Base-by-base conservation (phyloP, 257 asterid species). In the Gentiana straminea region DNA sequence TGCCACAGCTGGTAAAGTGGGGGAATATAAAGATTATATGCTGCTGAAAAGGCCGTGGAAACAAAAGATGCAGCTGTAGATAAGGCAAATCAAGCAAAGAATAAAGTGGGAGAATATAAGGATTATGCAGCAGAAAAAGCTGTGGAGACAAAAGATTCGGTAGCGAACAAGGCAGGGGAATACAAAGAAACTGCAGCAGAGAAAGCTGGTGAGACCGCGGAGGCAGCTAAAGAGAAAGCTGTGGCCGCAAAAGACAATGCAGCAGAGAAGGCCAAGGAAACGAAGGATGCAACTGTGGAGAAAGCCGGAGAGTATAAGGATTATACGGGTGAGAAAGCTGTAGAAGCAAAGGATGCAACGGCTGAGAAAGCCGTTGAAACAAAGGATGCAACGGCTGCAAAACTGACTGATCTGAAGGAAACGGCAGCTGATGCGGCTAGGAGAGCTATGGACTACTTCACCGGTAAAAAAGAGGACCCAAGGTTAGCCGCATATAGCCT, bases 401-500 rank as follows among this genome's bases (percentile, higher is more conserved):
- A 41, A 10, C 46, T 41, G 46, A 41, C 5, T 41, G 46, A 41
- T 7, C 46, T 41, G 8, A 12, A 59, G 59, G 32, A 81, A 4
- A 62, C 88, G 0, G 86, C 85, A 0, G 83, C 84, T 0, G 86
- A 45, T 0, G 91, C 89, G 0, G 81, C 91, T 0, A 59, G 69
- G 51, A 63, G 77, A 47, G 94, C 92, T 8, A 67, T 81, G 83
- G 87, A 51, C n/a, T 81, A n/a, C 54, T 8, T 89, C 2, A 79
- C 89, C 0, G 92, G 92, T 10, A 89, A 89, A 77, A 83, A 69
- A 55, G 95, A 81, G 9, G 86, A 41, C 46, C 46, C 46, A 41
- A 41, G 46, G 46, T 41, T 41, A 41, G 46, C 46, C 46, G 46
- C 46, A 5, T 41, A 10, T 41, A 41, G 46, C 7, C 46, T 2